Conservation (phyloP, 768 basidiomycete species). For the Lanmaoa pseudosensibilis region DNA sequence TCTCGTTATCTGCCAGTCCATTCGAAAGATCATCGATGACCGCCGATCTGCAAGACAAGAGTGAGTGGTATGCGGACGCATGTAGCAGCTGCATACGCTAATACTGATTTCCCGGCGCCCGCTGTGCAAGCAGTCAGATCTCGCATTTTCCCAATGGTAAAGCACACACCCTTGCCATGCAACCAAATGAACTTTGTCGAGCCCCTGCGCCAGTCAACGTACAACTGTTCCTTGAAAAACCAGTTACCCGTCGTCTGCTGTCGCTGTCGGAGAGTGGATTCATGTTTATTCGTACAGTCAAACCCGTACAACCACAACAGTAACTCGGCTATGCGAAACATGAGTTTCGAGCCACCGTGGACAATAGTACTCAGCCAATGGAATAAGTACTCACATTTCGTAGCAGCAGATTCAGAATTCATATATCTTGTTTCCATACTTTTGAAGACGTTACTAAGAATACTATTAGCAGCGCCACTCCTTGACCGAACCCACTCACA, state of each 20-base stretch:
- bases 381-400: background rate
- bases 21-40: background rate
- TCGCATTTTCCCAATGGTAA: background rate
- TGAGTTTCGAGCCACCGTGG: background rate
- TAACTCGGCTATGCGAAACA: background rate
- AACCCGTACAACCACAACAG: background rate
- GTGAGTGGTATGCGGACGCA: background rate
- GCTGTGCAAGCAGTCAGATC: background rate
- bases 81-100: background rate
- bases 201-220: background rate
- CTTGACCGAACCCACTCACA: background rate
- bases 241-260: background rate
- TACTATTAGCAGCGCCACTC: background rate
- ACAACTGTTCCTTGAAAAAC: background rate
- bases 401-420: background rate
- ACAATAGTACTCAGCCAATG: background rate
- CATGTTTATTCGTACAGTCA: background rate
- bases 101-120: background rate
- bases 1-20: background rate
- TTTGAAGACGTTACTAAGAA: background rate
- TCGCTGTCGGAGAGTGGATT: background rate
- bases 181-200: slow-evolving; percentile 5
- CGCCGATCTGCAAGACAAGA: background rate
- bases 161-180: background rate
- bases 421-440: background rate